Base-by-base conservation (phyloP, 495 filamentous ascomycete genomes). In the Halenospora varia region DNA sequence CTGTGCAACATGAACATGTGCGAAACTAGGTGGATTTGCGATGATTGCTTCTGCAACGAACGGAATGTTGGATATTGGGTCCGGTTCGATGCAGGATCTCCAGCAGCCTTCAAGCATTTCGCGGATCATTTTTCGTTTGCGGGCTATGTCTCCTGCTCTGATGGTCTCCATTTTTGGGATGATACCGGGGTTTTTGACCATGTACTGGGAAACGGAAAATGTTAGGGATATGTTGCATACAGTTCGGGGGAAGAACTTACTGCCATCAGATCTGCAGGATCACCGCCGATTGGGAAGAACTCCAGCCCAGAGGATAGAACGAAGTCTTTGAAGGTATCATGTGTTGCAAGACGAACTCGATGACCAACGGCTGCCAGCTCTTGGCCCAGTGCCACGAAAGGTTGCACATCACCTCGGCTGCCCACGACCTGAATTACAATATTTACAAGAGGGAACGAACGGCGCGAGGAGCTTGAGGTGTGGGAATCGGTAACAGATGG, bases 341-440 rank as follows among this genome's bases (percentile, higher is more conserved):
- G 88, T 1, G 88, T 92, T 17, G 88, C 88, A 10, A 92, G 70
- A 24, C 88, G 79, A 3, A 92, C 84, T 22, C 88, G 80, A 69
- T 92, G 88, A n/a, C 58, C 62, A 85, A 79, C 3, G 64, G 69
- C n/a, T 61, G 84, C 77, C 17, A 94, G 68, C 0, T 77, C 72
- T 62, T 80, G 77, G 0, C 85, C 87, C 2, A 89, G 68, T 13
- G 83, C 79, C 26, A 90, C 64, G 59, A 90, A 90, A 2, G 87
- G 87, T 64, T 91, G 87, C 0, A 88, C 84, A 62, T 90, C 87
- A 2, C 42, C 88, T 17, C 87, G 81, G 1, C 82, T 85, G 9
- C 87, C 88, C 24, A 91, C 83, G 8, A 92, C 82, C 64, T 89
- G 87, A 59, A 90, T 88, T 26, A 91, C 88, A 56, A 90, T 78